A percentile compares a stretch with the other conserved stretches of the same genome.
Conservation (phyloP, 2,329 filamentous ascomycete genomes). For the Hortaea sp. region DNA sequence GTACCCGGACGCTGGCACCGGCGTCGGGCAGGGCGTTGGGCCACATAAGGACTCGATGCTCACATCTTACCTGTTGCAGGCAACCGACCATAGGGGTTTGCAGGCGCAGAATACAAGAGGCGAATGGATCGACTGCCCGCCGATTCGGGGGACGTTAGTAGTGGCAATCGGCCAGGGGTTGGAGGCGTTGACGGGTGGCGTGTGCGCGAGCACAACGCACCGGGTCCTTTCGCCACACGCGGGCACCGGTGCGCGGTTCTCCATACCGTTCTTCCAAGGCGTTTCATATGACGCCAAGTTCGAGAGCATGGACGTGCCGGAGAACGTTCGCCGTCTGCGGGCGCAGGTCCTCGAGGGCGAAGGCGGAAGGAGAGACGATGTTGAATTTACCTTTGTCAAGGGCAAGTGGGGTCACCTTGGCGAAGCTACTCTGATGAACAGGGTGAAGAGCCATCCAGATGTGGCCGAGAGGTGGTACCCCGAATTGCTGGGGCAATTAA, state of each 20-base stretch:
- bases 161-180: slow-evolving; percentile 82
- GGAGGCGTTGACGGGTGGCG: slow-evolving; percentile 73
- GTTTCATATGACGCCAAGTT: slow-evolving; percentile 71
- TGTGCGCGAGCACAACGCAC: slow-evolving; percentile 73
- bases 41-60: slow-evolving; percentile 83
- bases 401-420: slow-evolving; percentile 60
- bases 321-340: slow-evolving; percentile 52
- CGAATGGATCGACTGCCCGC: slow-evolving; percentile 73
- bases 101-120: slow-evolving; percentile 75
- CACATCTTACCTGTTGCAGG: slow-evolving; percentile 71
- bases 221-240: slow-evolving; percentile 64
- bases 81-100: slow-evolving; percentile 61
- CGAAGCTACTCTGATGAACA: slow-evolving; percentile 74
- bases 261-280: slow-evolving; percentile 81
- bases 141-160: slow-evolving; percentile 65
- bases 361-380: slow-evolving; percentile 56
- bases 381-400: slow-evolving; percentile 75
- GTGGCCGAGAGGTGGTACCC: slow-evolving; percentile 67
- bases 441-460: slow-evolving; percentile 78
- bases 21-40: slow-evolving; percentile 52
- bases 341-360: slow-evolving; percentile 47
- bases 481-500: slow-evolving; percentile 32
- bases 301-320: slow-evolving; percentile 63
- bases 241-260: slow-evolving; percentile 63
- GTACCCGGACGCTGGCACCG: slow-evolving; percentile 57